These are phyloP conservation scores for Xylaria acuta DNA, from an alignment of 495 filamentous ascomycete species.

Conservation along the genomic window DNA sequence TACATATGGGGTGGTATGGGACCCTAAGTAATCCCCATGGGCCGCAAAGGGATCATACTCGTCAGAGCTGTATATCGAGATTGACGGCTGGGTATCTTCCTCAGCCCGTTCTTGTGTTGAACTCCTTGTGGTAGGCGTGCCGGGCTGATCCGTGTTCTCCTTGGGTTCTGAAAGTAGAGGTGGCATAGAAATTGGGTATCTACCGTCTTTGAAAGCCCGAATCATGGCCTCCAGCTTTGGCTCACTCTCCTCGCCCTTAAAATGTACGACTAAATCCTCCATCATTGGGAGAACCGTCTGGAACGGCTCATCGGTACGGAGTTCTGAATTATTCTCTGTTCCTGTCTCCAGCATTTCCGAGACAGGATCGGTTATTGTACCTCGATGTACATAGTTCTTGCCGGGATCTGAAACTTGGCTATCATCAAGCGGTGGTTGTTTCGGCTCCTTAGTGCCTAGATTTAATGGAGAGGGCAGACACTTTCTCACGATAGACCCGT, in stretches of 20 bases:
- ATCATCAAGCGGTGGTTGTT: constrained; percentile 28
- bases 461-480: constrained; percentile 31
- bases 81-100: constrained; percentile 12
- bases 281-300: constrained; percentile 47
- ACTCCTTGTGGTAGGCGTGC: constrained; percentile 19
- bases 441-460: constrained; percentile 13
- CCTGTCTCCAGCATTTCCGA: neutral
- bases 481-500: constrained; percentile 29
- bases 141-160: constrained; percentile 10
- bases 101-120: neutral
- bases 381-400: constrained; percentile 27
- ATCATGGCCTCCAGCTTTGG: constrained; percentile 41
- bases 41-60: constrained; percentile 44
- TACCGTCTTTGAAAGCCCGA: constrained; percentile 39
- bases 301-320: constrained; percentile 28
- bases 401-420: constrained; percentile 26
- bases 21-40: constrained; percentile 25
- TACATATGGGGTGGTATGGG: constrained; percentile 12
- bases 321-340: constrained; percentile 3
- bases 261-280: constrained; percentile 52
- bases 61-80: constrained; percentile 25
- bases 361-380: constrained; percentile 24
- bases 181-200: constrained; percentile 32
- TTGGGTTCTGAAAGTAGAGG: constrained; percentile 13
- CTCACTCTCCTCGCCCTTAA: constrained; percentile 40